phyloP scores from a whole-genome alignment of 176 grass and related monocot genomes.

The Carex littledalei region DNA sequence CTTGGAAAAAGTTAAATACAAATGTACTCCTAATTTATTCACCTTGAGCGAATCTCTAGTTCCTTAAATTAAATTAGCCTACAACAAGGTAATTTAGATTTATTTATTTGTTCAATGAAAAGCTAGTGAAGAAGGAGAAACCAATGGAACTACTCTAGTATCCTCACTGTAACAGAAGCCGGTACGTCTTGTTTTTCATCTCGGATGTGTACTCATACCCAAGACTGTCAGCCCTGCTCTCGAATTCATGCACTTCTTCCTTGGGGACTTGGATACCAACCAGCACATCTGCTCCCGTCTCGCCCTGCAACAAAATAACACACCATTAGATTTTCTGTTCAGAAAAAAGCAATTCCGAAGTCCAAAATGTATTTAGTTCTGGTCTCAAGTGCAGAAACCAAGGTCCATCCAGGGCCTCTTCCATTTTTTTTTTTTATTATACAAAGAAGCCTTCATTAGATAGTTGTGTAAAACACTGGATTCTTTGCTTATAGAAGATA shows the following conservation, averaged over 20 bases:
- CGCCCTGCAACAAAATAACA: conserved; percentile 45
- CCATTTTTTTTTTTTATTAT: not conserved
- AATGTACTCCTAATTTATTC: not conserved
- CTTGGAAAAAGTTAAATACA: not conserved
- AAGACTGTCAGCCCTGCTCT: conserved; percentile 36
- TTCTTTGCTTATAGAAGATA: not conserved
- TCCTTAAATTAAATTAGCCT: not conserved
- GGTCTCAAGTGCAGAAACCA: not conserved
- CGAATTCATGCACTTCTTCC: conserved; percentile 63
- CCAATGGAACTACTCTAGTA: not conserved
- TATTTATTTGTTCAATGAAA: conserved; percentile 13
- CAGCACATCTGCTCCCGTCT: conserved; percentile 73
- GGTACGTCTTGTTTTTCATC: conserved; percentile 67
- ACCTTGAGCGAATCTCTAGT: not conserved
- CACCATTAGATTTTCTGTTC: not conserved
- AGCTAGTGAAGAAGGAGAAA: not conserved
- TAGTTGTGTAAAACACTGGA: not conserved
- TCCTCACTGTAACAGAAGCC: conserved; percentile 58
- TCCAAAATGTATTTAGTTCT: not conserved
- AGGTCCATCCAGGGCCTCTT: not conserved
- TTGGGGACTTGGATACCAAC: conserved; percentile 83
- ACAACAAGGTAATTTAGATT: not conserved
- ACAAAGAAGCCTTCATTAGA: not conserved
- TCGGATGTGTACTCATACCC: conserved; percentile 81
- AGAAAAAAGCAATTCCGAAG: not conserved